Conservation (phyloP, 345 rosid species). For the Populus alba region DNA sequence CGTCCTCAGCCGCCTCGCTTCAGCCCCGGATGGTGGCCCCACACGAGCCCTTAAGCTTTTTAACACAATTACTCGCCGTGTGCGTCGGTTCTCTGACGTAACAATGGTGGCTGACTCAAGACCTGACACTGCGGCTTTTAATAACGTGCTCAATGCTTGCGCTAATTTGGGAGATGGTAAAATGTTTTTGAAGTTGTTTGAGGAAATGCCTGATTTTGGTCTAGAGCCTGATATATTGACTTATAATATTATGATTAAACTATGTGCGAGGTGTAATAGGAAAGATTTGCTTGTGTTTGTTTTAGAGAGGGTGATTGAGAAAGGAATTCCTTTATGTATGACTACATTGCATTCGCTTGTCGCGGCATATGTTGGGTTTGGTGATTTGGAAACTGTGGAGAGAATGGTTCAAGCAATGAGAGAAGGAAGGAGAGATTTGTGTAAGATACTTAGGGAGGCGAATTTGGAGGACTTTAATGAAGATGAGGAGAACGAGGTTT, state of each 20-base stretch:
- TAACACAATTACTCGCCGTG: conserved; percentile 43
- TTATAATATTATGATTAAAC: conserved; percentile 77
- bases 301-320: conserved; percentile 61
- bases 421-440: conserved; percentile 77
- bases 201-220: conserved; percentile 60
- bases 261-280: conserved; percentile 70
- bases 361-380: conserved; percentile 90
- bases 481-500: conserved; percentile 35
- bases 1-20: conserved; percentile 67
- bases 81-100: conserved; percentile 47
- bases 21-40: conserved; percentile 68
- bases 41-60: conserved; percentile 58
- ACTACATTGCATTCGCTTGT: conserved; percentile 82
- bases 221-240: conserved; percentile 71
- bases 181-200: conserved; percentile 60
- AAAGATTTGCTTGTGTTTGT: conserved; percentile 74
- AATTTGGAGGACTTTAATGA: conserved; percentile 43
- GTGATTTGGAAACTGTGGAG: conserved; percentile 73
- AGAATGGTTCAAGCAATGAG: conserved; percentile 83
- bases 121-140: conserved; percentile 83
- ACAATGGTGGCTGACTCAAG: conserved; percentile 49
- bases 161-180: conserved; percentile 67
- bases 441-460: conserved; percentile 61
- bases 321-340: conserved; percentile 57
- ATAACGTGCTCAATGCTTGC: conserved; percentile 80